phyloP scores from a whole-genome alignment of 192 early-diverging fungal genomes.

The Coemansia sp. region DNA sequence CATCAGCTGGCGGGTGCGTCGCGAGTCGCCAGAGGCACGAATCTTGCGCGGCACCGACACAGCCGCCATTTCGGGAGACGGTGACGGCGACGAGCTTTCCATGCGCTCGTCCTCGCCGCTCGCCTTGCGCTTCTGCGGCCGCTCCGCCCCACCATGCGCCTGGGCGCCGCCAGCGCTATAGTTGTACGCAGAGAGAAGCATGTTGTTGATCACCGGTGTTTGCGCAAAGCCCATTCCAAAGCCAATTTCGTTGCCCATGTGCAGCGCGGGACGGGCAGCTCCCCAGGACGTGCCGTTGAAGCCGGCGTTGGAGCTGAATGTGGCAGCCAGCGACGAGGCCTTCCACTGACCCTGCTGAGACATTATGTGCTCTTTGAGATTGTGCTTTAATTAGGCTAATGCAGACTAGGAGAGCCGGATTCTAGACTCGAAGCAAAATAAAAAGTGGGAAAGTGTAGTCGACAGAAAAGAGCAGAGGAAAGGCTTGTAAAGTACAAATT shows the following conservation, averaged over 20 bases:
- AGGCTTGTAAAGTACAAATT: no score
- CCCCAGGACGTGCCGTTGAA: slow-evolving; percentile 44
- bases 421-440: no score
- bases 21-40: slow-evolving; percentile 13
- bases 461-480: no score
- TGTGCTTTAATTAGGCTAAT: no score
- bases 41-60: slow-evolving; percentile 18
- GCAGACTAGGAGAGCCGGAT: no score
- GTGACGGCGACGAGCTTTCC: slow-evolving; percentile 42
- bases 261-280: slow-evolving; percentile 22
- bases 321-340: slow-evolving; percentile 39
- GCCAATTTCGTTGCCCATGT: slow-evolving; percentile 25
- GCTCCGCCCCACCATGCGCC: slow-evolving; percentile 4
- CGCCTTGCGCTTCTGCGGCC: slow-evolving; percentile 43
- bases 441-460: no score
- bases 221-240: slow-evolving; percentile 40
- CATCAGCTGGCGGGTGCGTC: slow-evolving; percentile 1
- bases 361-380: no score
- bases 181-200: neutral
- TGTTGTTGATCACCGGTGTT: slow-evolving; percentile 7
- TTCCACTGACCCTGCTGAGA: slow-evolving; percentile 48
- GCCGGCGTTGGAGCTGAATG: slow-evolving; percentile 37
- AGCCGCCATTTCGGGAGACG: no score
- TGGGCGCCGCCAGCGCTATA: neutral
- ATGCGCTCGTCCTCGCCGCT: slow-evolving; percentile 50